Percentiles rank a stretch among this genome's conserved stretches.
Conservation (phyloP, 1,139 yeast genomes). For the Pichia sp. region DNA sequence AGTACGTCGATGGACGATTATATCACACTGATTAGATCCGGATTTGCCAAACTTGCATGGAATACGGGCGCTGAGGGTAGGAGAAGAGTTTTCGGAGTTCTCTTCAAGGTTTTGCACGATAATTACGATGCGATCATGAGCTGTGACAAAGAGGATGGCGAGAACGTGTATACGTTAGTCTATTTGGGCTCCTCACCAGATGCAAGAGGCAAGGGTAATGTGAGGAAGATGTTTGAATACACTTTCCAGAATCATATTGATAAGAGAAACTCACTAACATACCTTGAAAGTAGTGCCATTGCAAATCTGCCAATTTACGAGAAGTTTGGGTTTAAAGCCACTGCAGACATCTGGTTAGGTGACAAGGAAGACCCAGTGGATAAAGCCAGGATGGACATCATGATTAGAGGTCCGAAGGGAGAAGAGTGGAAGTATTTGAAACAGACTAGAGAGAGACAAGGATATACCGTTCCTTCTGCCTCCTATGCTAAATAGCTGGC, state of each 20-base stretch:
- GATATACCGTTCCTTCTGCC: slow-evolving; percentile 19
- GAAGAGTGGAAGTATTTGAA: slow-evolving; percentile 28
- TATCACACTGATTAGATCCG: slow-evolving; percentile 47
- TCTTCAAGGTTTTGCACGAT: slow-evolving; percentile 52
- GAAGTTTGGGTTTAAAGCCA: slow-evolving; percentile 47
- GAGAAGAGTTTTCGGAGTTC: slow-evolving; percentile 45
- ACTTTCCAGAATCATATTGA: slow-evolving; percentile 50
- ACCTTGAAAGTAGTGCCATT: slow-evolving; percentile 53
- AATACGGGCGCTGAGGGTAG: slow-evolving; percentile 46
- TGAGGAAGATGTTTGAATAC: slow-evolving; percentile 48
- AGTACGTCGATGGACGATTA: slow-evolving; percentile 41
- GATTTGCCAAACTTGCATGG: slow-evolving; percentile 50
- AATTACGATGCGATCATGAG: slow-evolving; percentile 29
- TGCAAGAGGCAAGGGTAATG: slow-evolving; percentile 65
- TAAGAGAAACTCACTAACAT: slow-evolving; percentile 35
- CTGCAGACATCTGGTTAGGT: slow-evolving; percentile 45
- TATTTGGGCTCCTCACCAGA: slow-evolving; percentile 52
- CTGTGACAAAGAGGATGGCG: slow-evolving; percentile 25
- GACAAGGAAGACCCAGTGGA: slow-evolving; percentile 31
- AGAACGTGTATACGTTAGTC: slow-evolving; percentile 48
- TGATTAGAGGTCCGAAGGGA: slow-evolving; percentile 46
- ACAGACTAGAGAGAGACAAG: slow-evolving; percentile 17
- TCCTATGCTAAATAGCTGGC: slow-evolving; percentile 12
- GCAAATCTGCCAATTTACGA: slow-evolving; percentile 51
- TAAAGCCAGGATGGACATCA: slow-evolving; percentile 50